These are phyloP conservation scores for Saccharomycopsis capsularis DNA, from an alignment of 805 yeast genomes.

Conservation along the genomic window DNA sequence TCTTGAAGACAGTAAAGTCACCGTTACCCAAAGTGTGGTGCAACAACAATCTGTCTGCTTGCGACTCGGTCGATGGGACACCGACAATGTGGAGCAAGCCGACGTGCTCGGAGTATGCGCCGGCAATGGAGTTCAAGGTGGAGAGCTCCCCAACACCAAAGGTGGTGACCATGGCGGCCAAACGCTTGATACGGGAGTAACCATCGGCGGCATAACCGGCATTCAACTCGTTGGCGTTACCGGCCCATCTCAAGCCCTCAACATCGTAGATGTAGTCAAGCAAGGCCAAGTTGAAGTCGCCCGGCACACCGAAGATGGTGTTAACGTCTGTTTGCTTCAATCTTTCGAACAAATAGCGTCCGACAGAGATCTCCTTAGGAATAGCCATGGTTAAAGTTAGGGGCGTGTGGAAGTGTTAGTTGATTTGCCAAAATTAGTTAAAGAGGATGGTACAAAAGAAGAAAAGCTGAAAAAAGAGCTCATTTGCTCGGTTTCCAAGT, in stretches of 20 bases:
- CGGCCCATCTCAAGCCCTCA: slow-evolving; percentile 78
- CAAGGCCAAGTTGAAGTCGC: slow-evolving; percentile 70
- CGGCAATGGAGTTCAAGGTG: slow-evolving; percentile 82
- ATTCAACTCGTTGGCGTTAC: slow-evolving; percentile 84
- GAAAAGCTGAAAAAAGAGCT: too few species aligned
- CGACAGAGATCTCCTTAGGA: slow-evolving; percentile 47
- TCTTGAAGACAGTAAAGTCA: slow-evolving; percentile 69
- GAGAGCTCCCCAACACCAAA: slow-evolving; percentile 88
- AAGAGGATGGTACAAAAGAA: too few species aligned
- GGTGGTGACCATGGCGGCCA: slow-evolving; percentile 71
- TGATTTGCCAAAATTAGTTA: too few species aligned
- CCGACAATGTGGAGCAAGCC: slow-evolving; percentile 82
- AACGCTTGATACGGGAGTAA: slow-evolving; percentile 72
- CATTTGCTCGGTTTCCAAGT: too few species aligned
- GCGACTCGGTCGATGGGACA: slow-evolving; percentile 71
- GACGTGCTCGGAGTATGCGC: slow-evolving; percentile 84
- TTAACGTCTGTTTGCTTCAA: slow-evolving; percentile 62
- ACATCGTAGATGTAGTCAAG: slow-evolving; percentile 70
- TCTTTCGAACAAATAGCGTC: slow-evolving; percentile 74
- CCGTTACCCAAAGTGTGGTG: slow-evolving; percentile 85
- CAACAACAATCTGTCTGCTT: slow-evolving; percentile 61
- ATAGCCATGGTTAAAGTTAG: too few species aligned
- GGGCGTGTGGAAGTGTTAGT: too few species aligned
- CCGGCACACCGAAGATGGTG: slow-evolving; percentile 75
- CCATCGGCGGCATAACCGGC: slow-evolving; percentile 90